Evolutionary conservation across 2,329 filamentous ascomycete species (phyloP), one percentile per base, ranked within the genome.

Genomic region (Alternaria viburni): DNA sequence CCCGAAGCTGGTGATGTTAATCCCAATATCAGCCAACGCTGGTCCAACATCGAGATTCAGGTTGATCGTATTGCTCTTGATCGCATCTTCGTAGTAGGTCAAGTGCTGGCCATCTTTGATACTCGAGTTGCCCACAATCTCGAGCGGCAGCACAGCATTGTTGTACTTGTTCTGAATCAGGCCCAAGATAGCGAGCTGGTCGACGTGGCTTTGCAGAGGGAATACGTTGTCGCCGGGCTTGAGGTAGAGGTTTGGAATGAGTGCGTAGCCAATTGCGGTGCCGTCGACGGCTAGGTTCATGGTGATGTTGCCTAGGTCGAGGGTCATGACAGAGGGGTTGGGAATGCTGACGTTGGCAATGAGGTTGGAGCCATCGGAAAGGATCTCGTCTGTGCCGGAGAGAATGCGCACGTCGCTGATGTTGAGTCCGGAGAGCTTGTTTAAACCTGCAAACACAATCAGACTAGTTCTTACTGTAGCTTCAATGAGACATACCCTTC

Each of bases 241-340:
- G 50, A 92, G 84, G 17, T 84, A 66, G 47, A 92, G 80, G 79
- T 90, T 83, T 67, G 87, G 80, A 64, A 92, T 84, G 65, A 83
- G 85, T 8, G 87, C 79, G 44, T 79, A 84, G 56, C 90, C 90
- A 64, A 91, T 82, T 2, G 80, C 66, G 47, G 78, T 68, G 49
- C 81, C 84, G 47, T 85, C 82, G 56, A 89, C 83, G 70, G 82
- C 86, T 73, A 88, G 88, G 77, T 83, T 79, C 78, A 91, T 90
- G 26, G 86, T 86, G 36, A 87, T 82, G 70, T 91, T 90, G 70
- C 90, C 90, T 83, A 92, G 86, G 32, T 90, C 85, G 56, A 92
- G 83, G n/a, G 85, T 87, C 73, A 90, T 84, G 55, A 87, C 79
- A 2, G 89, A 90, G 7, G 83, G 84, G 77, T 92, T 92, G 68